Conservation (phyloP, 352 stramenopile genomes). For the Globisporangium camurandrum region DNA sequence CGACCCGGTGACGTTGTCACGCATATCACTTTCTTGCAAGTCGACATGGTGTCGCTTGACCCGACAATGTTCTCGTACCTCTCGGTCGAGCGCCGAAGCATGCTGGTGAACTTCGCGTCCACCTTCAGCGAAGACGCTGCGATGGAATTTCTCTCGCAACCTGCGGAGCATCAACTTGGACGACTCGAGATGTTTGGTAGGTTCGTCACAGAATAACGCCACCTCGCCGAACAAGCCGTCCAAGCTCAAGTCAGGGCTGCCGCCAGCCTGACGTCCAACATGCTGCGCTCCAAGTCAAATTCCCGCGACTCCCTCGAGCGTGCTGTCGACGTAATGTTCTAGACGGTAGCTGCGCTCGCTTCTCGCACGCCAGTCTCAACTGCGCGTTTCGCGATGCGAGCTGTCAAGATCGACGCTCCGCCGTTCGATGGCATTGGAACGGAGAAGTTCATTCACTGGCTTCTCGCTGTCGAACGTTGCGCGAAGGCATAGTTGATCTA, state of each 20-base stretch:
- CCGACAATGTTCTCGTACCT: neutral
- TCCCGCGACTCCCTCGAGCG: no score
- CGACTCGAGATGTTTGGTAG: no score
- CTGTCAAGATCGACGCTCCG: neutral
- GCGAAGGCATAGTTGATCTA: neutral
- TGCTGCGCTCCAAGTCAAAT: neutral
- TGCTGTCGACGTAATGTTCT: neutral
- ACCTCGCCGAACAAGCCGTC: no score
- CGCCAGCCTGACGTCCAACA: neutral
- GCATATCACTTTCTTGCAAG: neutral
- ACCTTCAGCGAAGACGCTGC: neutral
- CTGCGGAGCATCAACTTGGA: no score
- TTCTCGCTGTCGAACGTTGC: neutral
- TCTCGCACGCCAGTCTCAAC: neutral
- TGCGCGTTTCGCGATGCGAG: neutral
- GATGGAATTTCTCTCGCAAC: neutral
- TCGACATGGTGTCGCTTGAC: neutral
- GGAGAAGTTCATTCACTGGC: neutral
- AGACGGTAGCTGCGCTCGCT: neutral
- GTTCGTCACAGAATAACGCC: no score
- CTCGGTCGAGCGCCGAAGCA: no score
- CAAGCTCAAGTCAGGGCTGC: neutral
- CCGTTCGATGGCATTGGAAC: neutral
- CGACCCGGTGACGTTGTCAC: no score
- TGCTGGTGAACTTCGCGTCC: neutral